Evolutionary conservation across 495 filamentous ascomycete genomes (phyloP), one percentile per base, ranked within the genome.

Genomic region (Xylaria acuta): DNA sequence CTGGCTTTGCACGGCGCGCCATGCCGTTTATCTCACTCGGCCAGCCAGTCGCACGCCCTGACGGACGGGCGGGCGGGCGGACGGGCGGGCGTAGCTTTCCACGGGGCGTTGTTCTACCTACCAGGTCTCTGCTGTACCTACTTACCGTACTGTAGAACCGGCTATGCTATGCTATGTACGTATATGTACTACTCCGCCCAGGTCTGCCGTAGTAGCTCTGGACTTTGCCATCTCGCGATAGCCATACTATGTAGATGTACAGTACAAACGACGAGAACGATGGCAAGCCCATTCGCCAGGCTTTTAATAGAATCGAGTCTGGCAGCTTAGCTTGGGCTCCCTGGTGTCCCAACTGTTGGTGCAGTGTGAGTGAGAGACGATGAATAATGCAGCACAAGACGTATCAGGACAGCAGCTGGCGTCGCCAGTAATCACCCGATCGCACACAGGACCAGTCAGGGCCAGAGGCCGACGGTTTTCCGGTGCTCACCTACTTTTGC

Each of bases 401-500:
- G 47, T 22, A 51, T 51, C 47, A 51, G n/a, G 9, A 20, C n/a
- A 47, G 43, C 20, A 54, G 49, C 49, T 25, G 49, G 49, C 25
- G 49, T 25, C 25, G 0, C 5, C n/a, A 53, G 20, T 51, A 56
- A 38, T 36, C 20, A 38, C 8, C 20, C 34, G 34, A 36, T 60
- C 18, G 58, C 18, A 59, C 54, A 20, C n/a, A 59, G 54, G 18
- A 12, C 32, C 18, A 49, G 45, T 49, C 38, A 41, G 6, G 34
- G 6, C 34, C 34, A 49, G 45, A 20, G 56, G 20, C 56, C 34
- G 59, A 63, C 59, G 36, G 36, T 41, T 43, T 64, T 5, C 32
- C 53, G 27, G 27, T 18, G 12, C 22, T 72, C 63, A 72, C 70
- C 70, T 72, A 72, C 70, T 72, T 72, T 72, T 72, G 9, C 12